These are phyloP conservation scores for Colletotrichum sp. DNA, from an alignment of 2,329 filamentous ascomycete species.

Conservation along the genomic window DNA sequence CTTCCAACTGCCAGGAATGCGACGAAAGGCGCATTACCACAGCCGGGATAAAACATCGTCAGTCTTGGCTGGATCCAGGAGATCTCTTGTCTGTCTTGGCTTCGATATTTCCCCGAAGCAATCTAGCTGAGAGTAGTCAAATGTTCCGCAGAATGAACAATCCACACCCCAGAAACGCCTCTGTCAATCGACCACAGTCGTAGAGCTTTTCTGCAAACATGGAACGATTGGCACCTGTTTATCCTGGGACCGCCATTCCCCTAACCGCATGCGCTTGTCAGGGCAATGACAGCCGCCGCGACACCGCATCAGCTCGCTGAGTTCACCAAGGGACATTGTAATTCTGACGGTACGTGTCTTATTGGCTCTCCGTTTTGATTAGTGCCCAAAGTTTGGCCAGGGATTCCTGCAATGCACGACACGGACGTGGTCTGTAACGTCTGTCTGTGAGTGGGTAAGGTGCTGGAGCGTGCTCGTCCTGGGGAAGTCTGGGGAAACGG, in stretches of 20 bases:
- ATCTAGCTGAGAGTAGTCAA: background rate
- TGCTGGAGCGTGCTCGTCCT: background rate
- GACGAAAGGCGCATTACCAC: background rate
- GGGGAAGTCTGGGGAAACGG: background rate
- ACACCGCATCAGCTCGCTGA: background rate
- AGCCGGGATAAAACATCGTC: background rate
- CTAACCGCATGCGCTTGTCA: background rate
- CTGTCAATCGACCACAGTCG: background rate
- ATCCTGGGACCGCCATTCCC: background rate
- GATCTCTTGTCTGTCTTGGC: background rate
- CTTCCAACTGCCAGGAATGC: background rate
- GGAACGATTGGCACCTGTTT: background rate
- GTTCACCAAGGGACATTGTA: background rate
- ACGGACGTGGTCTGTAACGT: background rate
- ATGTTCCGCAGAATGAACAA: background rate
- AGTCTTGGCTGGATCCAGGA: too few species aligned
- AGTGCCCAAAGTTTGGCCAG: background rate
- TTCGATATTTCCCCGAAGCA: background rate
- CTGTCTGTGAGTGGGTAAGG: background rate
- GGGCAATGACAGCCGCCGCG: background rate
- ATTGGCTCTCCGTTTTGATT: conserved; percentile 3
- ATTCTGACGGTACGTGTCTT: background rate
- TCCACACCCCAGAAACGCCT: background rate
- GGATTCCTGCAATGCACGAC: background rate
- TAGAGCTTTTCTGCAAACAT: background rate